Conservation (phyloP, 257 asterid genomes). For the Leonotis leonurus region DNA sequence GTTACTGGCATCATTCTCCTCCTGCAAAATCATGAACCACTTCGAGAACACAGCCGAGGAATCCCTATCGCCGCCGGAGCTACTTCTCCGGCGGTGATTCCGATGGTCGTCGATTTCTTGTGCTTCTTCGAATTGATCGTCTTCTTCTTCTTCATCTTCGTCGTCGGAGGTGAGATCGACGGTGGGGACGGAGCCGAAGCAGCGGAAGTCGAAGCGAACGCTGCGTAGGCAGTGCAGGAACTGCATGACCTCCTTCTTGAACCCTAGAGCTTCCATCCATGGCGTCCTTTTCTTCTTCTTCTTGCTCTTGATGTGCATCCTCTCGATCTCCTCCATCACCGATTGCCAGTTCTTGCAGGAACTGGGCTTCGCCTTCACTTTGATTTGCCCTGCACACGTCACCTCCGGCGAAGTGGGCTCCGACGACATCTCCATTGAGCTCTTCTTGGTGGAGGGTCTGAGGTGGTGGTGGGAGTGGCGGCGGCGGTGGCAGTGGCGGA, state of each 20-base stretch:
- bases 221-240: constrained; percentile 65
- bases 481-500: constrained; percentile 14
- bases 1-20: constrained; percentile 27
- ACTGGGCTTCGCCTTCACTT: constrained; percentile 42
- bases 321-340: constrained; percentile 90
- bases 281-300: constrained; percentile 36
- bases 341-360: constrained; percentile 85
- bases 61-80: neutral
- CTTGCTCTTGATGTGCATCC: constrained; percentile 44
- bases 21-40: constrained; percentile 81
- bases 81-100: neutral
- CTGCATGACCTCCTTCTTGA: constrained; percentile 77
- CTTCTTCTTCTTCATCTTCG: constrained; percentile 41
- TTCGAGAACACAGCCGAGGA: constrained; percentile 62
- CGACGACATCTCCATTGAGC: too few relatives aligned
- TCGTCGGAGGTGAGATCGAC: constrained; percentile 53
- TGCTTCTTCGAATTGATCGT: constrained; percentile 21
- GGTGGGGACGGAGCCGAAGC: constrained; percentile 62
- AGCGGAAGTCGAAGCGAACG: constrained; percentile 65
- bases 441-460: constrained; percentile 28
- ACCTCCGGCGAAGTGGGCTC: constrained; percentile 88
- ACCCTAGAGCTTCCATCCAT: constrained; percentile 61
- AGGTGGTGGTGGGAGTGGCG: constrained; percentile 11
- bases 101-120: neutral
- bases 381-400: constrained; percentile 87